Conservation (phyloP, 805 yeast species). For the Ogataea nakhonphanomensis region DNA sequence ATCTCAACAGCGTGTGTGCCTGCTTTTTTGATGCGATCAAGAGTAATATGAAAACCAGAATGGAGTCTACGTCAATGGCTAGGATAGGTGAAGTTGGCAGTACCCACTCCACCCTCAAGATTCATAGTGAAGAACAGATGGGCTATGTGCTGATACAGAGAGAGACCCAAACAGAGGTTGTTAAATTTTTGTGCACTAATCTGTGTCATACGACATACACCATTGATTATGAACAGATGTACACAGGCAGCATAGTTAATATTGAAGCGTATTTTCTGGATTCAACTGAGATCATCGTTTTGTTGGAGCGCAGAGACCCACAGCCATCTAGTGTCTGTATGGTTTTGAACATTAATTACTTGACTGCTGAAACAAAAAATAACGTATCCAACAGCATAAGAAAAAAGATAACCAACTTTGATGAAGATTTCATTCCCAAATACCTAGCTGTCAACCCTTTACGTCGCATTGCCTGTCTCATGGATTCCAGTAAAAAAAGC, state of each 20-base stretch:
- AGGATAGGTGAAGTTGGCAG: conserved; percentile 18
- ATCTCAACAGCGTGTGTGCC: conserved; percentile 13
- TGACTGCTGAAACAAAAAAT: background rate
- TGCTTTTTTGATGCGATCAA: conserved; percentile 18
- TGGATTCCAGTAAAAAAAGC: conserved; percentile 39
- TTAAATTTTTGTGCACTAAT: conserved; percentile 11
- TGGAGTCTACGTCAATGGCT: conserved; percentile 11
- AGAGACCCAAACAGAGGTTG: conserved; percentile 12
- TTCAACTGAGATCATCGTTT: conserved; percentile 5
- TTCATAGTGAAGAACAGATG: background rate
- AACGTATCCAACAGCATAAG: background rate
- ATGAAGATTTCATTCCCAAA: conserved; percentile 27
- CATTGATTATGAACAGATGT: conserved; percentile 5
- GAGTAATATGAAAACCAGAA: conserved; percentile 20
- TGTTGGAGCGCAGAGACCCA: conserved; percentile 6
- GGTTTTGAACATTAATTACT: background rate
- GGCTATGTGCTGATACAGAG: conserved; percentile 13
- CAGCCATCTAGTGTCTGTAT: background rate
- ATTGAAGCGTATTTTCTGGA: conserved; percentile 12
- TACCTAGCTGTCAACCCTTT: conserved; percentile 33
- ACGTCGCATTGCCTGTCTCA: conserved; percentile 36
- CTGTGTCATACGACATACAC: conserved; percentile 2
- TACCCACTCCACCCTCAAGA: conserved; percentile 5
- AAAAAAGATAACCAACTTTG: conserved; percentile 6
- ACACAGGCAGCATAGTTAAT: conserved; percentile 1